A percentile compares a stretch with the other conserved stretches of the same genome.
Evolutionary conservation across 2,329 filamentous ascomycete genomes (phyloP).

Genomic region (Rachicladosporium sp.): DNA sequence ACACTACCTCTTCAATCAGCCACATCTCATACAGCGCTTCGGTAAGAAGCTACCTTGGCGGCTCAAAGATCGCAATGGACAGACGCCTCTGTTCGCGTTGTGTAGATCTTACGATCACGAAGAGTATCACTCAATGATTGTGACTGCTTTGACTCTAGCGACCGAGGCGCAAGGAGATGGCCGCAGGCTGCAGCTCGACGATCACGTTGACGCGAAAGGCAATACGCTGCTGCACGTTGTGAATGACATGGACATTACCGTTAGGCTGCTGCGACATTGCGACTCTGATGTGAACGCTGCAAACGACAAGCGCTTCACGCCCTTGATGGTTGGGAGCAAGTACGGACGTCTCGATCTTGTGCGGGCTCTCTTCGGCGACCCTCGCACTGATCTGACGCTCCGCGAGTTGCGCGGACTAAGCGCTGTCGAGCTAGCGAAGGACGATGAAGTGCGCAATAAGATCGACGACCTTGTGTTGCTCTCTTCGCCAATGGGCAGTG

Average conservation of each 20-base stretch:
- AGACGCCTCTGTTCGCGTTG: conserved; percentile 91
- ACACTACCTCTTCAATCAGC: conserved; percentile 94
- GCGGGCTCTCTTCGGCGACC: conserved; percentile 71
- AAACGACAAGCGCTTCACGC: conserved; percentile 90
- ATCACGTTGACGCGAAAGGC: conserved; percentile 83
- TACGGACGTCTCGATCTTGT: conserved; percentile 94
- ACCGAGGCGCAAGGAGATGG: conserved; percentile 63
- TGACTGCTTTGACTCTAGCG: conserved; percentile 63
- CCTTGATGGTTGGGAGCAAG: conserved; percentile 96
- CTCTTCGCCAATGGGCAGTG: conserved; percentile 55
- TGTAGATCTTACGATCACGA: conserved; percentile 92
- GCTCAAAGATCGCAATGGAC: conserved; percentile 86
- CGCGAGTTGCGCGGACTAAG: conserved; percentile 81
- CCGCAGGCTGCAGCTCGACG: conserved; percentile 73
- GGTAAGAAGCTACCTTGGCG: conserved; percentile 75
- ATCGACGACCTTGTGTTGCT: conserved; percentile 90
- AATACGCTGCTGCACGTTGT: conserved; percentile 95
- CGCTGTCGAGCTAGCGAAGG: conserved; percentile 91
- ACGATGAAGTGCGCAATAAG: conserved; percentile 90
- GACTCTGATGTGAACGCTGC: conserved; percentile 93
- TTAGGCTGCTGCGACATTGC: conserved; percentile 65
- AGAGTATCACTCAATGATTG: conserved; percentile 78
- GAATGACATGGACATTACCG: conserved; percentile 66
- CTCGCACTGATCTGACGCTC: conserved; percentile 71
- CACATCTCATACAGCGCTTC: conserved; percentile 63